Conservation (phyloP, 805 yeast genomes). For the Saturnispora hagleri region DNA sequence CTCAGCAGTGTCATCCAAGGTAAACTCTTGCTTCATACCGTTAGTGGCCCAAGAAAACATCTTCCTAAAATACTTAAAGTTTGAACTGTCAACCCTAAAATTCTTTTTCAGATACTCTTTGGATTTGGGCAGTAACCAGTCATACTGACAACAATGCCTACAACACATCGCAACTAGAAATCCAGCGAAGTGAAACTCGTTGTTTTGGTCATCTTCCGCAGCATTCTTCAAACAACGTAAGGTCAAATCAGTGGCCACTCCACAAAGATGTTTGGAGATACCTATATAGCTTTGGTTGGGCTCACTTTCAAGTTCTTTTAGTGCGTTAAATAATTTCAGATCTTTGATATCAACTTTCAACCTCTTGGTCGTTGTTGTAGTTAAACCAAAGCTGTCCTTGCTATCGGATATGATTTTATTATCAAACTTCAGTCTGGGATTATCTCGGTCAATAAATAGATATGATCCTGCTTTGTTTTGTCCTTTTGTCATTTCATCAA, state of each 20-base stretch:
- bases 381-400: constrained; percentile 16
- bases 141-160: constrained; percentile 68
- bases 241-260: constrained; percentile 88
- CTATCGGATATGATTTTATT: constrained; percentile 52
- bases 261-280: constrained; percentile 85
- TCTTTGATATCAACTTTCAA: constrained; percentile 77
- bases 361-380: constrained; percentile 28
- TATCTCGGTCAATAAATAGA: constrained; percentile 66
- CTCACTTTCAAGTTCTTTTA: constrained; percentile 21
- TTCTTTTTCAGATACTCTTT: constrained; percentile 28
- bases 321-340: constrained; percentile 40
- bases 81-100: constrained; percentile 25
- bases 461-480: constrained; percentile 22
- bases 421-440: constrained; percentile 73
- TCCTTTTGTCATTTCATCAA: constrained; percentile 13
- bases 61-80: constrained; percentile 38
- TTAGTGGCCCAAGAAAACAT: constrained; percentile 87
- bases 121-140: constrained; percentile 43
- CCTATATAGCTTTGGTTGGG: constrained; percentile 33
- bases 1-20: constrained; percentile 29
- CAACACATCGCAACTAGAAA: constrained; percentile 88
- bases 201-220: constrained; percentile 7
- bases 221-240: constrained; percentile 45
- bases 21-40: constrained; percentile 41
- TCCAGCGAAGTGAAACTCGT: constrained; percentile 32